phyloP scores from a whole-genome alignment of 345 rosid species.

The Combretum micranthum region DNA sequence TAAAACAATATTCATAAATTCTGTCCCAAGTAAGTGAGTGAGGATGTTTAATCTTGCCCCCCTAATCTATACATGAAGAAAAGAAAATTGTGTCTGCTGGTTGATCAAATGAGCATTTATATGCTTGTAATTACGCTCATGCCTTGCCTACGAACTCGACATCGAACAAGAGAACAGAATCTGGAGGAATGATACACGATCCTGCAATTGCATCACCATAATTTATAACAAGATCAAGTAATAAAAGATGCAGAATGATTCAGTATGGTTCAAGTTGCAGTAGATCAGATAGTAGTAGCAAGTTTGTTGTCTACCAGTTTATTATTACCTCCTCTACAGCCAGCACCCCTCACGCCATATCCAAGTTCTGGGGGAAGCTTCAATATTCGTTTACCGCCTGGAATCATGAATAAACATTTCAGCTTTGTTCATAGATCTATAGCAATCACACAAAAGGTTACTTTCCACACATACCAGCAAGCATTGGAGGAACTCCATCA shows the following conservation, averaged over 20 bases:
- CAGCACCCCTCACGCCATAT: conserved; percentile 87
- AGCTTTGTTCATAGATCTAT: neutral
- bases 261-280: neutral
- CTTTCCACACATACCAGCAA: conserved; percentile 41
- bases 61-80: too few relatives aligned
- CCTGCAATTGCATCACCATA: conserved; percentile 33
- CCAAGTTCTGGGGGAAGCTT: conserved; percentile 78
- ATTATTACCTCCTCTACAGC: conserved; percentile 75
- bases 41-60: too few relatives aligned
- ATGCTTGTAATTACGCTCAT: conserved; percentile 32
- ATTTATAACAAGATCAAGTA: neutral
- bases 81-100: too few relatives aligned
- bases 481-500: conserved; percentile 88
- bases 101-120: too few relatives aligned
- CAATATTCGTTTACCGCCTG: conserved; percentile 67
- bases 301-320: too few relatives aligned
- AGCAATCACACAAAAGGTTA: too few relatives aligned
- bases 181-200: conserved; percentile 84
- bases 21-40: too few relatives aligned
- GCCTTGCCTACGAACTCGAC: conserved; percentile 81
- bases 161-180: conserved; percentile 72
- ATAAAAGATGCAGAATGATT: neutral
- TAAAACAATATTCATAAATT: too few relatives aligned
- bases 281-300: too few relatives aligned
- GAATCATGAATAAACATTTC: neutral